Percentiles rank a stretch among this genome's conserved stretches.
Evolutionary conservation across 352 stramenopile species (phyloP).

Genomic region (Phytophthora sojae): DNA sequence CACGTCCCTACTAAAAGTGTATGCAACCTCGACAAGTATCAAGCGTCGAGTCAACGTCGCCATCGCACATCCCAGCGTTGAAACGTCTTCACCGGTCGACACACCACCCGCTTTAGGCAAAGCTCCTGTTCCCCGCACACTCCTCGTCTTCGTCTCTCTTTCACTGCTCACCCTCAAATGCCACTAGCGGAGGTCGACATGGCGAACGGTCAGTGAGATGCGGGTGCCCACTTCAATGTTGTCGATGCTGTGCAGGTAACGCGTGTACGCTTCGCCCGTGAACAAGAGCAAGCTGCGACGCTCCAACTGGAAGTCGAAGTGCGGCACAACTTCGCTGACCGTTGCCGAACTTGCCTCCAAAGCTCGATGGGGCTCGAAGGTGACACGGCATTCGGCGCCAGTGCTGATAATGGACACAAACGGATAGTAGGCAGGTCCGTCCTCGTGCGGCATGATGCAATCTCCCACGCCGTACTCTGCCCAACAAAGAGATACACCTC

Average conservation of each 20-base stretch:
- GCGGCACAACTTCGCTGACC: slow-evolving; percentile 5
- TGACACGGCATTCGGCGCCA: slow-evolving; percentile 60
- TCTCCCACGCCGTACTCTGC: slow-evolving; percentile 74
- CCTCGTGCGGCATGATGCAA: slow-evolving; percentile 74
- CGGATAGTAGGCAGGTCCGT: slow-evolving; percentile 74
- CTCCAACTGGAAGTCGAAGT: slow-evolving; percentile 53
- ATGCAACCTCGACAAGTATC: slow-evolving; percentile 13
- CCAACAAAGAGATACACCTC: neutral
- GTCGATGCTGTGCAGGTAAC: slow-evolving; percentile 72
- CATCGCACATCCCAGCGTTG: slow-evolving; percentile 14
- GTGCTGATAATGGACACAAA: slow-evolving; percentile 77
- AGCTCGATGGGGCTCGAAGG: slow-evolving; percentile 65
- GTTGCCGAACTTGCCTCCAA: slow-evolving; percentile 1
- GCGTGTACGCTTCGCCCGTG: slow-evolving; percentile 61
- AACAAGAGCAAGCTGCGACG: slow-evolving; percentile 68
- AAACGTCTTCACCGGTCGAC: slow-evolving; percentile 23
- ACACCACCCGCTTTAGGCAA: neutral
- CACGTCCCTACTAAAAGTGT: slow-evolving; percentile 19
- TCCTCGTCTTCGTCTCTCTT: slow-evolving; percentile 1
- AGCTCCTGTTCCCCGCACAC: neutral
- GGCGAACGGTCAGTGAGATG: slow-evolving; percentile 67
- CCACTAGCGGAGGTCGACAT: slow-evolving; percentile 42
- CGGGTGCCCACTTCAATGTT: slow-evolving; percentile 52
- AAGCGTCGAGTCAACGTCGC: slow-evolving; percentile 18
- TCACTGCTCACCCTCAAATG: neutral